Evolutionary conservation across 169 alveolate species (phyloP), one percentile per base, ranked within the genome.

Genomic region (Plasmodium gallinaceum): DNA sequence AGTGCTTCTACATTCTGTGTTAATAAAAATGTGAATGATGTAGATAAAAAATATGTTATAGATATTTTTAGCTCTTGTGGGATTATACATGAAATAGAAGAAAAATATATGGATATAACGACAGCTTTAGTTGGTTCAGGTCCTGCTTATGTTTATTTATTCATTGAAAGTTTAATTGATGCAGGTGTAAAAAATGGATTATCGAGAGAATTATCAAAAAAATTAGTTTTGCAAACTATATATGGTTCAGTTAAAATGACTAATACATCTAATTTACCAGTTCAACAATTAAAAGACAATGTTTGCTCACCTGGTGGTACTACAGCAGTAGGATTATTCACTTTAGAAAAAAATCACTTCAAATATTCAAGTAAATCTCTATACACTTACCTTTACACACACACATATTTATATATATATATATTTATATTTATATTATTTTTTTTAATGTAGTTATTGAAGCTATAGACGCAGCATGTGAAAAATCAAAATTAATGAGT

Each of bases 301-400:
- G 87, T 92, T 18, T 76, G 93, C 22, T 88, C 96, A 7, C 96
- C 96, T 3, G 95, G 95, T 12, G 96, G 96, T 18, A 92, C 90
- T 37, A 92, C 95, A 10, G 88, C 91, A 26, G 91, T 92, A 42
- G 96, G 93, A 0, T 75, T 93, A 37, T 58, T 61, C 43, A 90
- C 94, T 24, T 58, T 92, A 61, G 96, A 93, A 66, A 86, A 89
- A 51, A 65, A 85, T 68, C 88, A 91, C 12, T 76, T 93, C 58
- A 74, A 94, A 70, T 80, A 80, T 46, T 83, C 92, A 45, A 80
- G 96, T 93, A 85, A 48, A 61, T 14, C 20, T 32, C 32, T 52
- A 18, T 26, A 22, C 0, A 10, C 18, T 24, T 43, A 52, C 37
- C 24, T 52, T 26, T 26, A 16, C 18, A 60, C 45, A 45, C 10